Base-by-base conservation (phyloP, 371 early-diverging fungal species). In the Apophysomyces trapeziformis region DNA sequence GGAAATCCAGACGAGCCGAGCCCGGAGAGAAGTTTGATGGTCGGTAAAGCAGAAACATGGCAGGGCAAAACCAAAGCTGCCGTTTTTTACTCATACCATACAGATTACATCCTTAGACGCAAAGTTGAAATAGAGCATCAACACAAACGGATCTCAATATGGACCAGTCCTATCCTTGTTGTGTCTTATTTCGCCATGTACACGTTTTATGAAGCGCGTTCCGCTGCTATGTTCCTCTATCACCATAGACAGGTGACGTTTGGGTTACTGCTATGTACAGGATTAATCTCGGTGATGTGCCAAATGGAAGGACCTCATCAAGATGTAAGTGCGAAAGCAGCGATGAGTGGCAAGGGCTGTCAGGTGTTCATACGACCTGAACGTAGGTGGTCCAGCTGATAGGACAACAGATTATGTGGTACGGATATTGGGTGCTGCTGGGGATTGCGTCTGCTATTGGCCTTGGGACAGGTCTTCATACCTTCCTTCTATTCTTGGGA, bases 381-480 rank as follows among this genome's bases (percentile, higher is more conserved):
- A n/a, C 58, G 37, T 58, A 58, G 69, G 46, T 65, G n/a, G 56
- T 69, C 12, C 65, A 58, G 36, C 14, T 58, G 39, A 38, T 68
- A 54, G 50, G 44, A 50, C 69, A 60, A 36, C 60, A 64, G 44
- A 37, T 88, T 8, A 61, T 82, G n/a, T 95, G 93, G 94, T 93
- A 93, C 73, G 88, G 86, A 16, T 93, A 91, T 76, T 96, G 97
- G 97, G 66, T 92, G 7, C 60, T 90, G 13, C 76, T 96, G 36
- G 97, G 97, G 7, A 76, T 96, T 18, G 86, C 92, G 6, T 96
- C 96, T 7, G 94, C 96, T 13, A 89, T 96, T 47, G 97, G 97
- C 5, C 81, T 96, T 32, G 97, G 97, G 5, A 92, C 96, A 1
- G 97, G 97, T 11, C 79, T 95, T 60, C 97, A 96, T 74, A 96